phyloP scores from a whole-genome alignment of 768 basidiomycete genomes.

The Pulveroboletus sp. region DNA sequence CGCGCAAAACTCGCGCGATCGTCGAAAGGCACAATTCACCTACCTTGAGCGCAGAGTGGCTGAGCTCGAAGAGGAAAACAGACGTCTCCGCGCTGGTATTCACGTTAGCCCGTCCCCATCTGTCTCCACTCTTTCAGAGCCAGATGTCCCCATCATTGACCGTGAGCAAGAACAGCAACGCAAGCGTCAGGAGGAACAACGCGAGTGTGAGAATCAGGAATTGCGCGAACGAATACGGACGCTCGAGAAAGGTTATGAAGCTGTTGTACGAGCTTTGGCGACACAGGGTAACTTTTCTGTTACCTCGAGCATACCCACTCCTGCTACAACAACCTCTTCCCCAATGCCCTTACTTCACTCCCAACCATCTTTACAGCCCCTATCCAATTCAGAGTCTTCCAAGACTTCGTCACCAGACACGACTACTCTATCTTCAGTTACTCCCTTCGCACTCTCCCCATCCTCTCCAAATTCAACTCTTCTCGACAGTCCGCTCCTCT shows the following conservation, averaged over 20 bases:
- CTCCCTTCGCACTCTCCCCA: conserved; percentile 38
- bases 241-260: conserved; percentile 78
- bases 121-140: conserved; percentile 9
- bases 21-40: conserved; percentile 78
- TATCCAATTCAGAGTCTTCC: conserved; percentile 21
- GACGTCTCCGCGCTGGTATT: conserved; percentile 57
- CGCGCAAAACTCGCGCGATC: conserved; percentile 88
- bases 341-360: conserved; percentile 17
- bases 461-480: conserved; percentile 40
- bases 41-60: conserved; percentile 62
- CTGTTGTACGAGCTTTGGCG: conserved; percentile 69
- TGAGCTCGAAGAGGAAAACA: conserved; percentile 83
- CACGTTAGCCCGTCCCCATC: conserved; percentile 24
- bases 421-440: conserved; percentile 28
- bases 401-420: conserved; percentile 20
- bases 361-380: conserved; percentile 16
- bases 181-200: conserved; percentile 35
- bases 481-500: conserved; percentile 28
- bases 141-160: conserved; percentile 23
- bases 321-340: conserved; percentile 9
- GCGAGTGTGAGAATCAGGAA: conserved; percentile 68
- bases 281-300: conserved; percentile 45
- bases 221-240: conserved; percentile 71
- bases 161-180: conserved; percentile 29
- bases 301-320: conserved; percentile 10